Percentiles rank a stretch among this genome's conserved stretches.
These are phyloP conservation scores for Phaffomyces opuntiae DNA, from an alignment of 805 yeast genomes.

Conservation along the genomic window DNA sequence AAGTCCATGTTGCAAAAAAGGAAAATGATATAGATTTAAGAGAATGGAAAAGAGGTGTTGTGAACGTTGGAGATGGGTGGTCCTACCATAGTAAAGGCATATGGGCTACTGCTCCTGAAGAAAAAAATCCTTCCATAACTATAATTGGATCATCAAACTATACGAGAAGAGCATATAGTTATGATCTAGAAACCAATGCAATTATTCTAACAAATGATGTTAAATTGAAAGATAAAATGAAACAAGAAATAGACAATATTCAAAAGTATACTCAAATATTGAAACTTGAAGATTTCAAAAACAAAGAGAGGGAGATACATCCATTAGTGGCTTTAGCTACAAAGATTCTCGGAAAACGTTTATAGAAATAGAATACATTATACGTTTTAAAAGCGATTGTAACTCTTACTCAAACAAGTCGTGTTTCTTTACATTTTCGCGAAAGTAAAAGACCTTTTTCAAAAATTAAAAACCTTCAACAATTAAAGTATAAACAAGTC, in stretches of 20 bases:
- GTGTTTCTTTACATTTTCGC: no score
- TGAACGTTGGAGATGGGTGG: conserved; percentile 83
- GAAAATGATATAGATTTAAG: conserved; percentile 43
- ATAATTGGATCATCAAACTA: conserved; percentile 91
- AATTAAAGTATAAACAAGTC: no score
- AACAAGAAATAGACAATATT: conserved; percentile 56
- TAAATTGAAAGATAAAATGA: conserved; percentile 49
- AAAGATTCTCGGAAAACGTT: conserved; percentile 50
- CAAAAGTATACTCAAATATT: conserved; percentile 45
- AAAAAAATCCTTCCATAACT: conserved; percentile 58
- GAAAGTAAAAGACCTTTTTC: no score
- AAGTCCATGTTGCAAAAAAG: conserved; percentile 36
- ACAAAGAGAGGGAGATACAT: conserved; percentile 55
- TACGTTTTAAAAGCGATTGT: no score
- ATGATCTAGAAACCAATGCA: conserved; percentile 86
- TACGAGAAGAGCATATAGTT: conserved; percentile 80
- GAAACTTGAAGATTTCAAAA: conserved; percentile 51
- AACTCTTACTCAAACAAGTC: no score
- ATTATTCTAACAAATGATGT: conserved; percentile 66
- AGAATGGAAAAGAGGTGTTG: conserved; percentile 88
- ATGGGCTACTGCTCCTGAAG: conserved; percentile 66
- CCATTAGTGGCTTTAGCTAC: conserved; percentile 62
- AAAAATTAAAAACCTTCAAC: no score
- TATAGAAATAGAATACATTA: conserved; percentile 21
- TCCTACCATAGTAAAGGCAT: conserved; percentile 97